Evolutionary conservation across 2,329 filamentous ascomycete genomes (phyloP).

Genomic region (Calonectria pseudoreteaudii): DNA sequence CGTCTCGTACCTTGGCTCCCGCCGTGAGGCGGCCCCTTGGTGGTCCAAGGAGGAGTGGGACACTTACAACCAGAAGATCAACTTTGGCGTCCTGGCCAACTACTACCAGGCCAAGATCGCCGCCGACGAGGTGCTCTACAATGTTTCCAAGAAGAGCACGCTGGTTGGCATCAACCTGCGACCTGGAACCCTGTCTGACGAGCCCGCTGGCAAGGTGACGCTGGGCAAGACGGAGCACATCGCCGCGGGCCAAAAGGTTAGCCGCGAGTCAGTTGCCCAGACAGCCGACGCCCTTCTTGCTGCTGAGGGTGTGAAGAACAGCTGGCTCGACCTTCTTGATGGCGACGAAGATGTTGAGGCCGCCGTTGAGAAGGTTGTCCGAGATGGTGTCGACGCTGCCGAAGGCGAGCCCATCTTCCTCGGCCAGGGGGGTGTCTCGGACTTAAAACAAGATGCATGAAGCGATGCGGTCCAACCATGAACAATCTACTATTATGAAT

Average conservation of each 20-base stretch:
- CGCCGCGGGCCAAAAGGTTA: constrained; percentile 52
- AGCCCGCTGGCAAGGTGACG: constrained; percentile 60
- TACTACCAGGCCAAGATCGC: constrained; percentile 73
- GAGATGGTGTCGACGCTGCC: constrained; percentile 61
- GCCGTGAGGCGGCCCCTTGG: constrained; percentile 65
- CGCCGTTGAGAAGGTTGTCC: constrained; percentile 62
- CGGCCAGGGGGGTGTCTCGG: constrained; percentile 21
- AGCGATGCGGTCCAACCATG: neutral
- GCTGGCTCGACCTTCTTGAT: constrained; percentile 68
- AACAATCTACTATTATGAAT: neutral
- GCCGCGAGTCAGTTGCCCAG: constrained; percentile 70
- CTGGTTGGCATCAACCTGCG: constrained; percentile 66
- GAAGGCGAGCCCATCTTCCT: constrained; percentile 62
- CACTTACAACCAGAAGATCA: constrained; percentile 55
- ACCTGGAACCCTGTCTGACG: constrained; percentile 62
- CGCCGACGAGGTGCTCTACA: constrained; percentile 68
- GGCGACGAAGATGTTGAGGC: constrained; percentile 61
- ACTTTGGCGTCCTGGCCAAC: constrained; percentile 55
- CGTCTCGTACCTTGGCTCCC: constrained; percentile 70
- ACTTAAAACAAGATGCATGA: neutral
- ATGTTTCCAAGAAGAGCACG: constrained; percentile 55
- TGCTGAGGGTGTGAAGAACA: constrained; percentile 57
- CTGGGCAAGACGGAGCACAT: constrained; percentile 58
- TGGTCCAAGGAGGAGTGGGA: constrained; percentile 65
- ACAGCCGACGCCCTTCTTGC: constrained; percentile 68